Percentiles rank a stretch among this genome's conserved stretches.
phyloP scores from a whole-genome alignment of 2,329 filamentous ascomycete species.

The Ceratocystis alfenasii region DNA sequence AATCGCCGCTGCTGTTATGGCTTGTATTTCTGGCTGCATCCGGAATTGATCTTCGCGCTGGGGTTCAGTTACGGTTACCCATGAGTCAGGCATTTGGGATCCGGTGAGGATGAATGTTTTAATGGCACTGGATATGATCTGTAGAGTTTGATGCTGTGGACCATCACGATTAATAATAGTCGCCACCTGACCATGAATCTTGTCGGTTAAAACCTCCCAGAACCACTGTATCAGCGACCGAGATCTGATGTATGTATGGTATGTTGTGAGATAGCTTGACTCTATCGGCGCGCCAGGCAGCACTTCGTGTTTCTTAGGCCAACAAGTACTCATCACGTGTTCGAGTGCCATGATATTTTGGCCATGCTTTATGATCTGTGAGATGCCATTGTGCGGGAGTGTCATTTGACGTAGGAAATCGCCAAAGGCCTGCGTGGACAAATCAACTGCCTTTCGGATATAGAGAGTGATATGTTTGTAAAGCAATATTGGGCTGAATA shows the following conservation, averaged over 20 bases:
- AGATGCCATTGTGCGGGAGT: constrained; percentile 54
- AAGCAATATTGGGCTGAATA: constrained; percentile 59
- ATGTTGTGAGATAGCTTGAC: constrained; percentile 24
- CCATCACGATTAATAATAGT: constrained; percentile 67
- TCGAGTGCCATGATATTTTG: constrained; percentile 88
- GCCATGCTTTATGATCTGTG: constrained; percentile 11
- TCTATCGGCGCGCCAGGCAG: constrained; percentile 31
- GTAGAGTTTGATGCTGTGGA: too few relatives aligned
- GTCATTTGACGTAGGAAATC: constrained; percentile 70
- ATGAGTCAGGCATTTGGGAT: too few relatives aligned
- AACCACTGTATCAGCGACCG: constrained; percentile 81
- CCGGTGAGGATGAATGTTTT: accelerated
- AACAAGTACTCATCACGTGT: constrained; percentile 56
- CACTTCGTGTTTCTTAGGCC: constrained; percentile 56
- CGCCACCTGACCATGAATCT: constrained; percentile 62
- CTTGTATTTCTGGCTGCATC: too few relatives aligned
- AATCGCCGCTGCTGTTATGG: too few relatives aligned
- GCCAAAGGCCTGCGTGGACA: constrained; percentile 61
- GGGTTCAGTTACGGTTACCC: too few relatives aligned
- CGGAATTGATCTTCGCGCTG: too few relatives aligned
- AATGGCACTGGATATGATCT: too few relatives aligned
- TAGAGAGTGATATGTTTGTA: constrained; percentile 40
- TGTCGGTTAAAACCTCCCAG: constrained; percentile 78
- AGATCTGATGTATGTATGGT: constrained; percentile 73
- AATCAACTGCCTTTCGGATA: constrained; percentile 67